Percentiles rank a stretch among this genome's conserved stretches.
These are phyloP conservation scores for Dactylellina drechsleri DNA, from an alignment of 2,329 filamentous ascomycete genomes.

Conservation along the genomic window DNA sequence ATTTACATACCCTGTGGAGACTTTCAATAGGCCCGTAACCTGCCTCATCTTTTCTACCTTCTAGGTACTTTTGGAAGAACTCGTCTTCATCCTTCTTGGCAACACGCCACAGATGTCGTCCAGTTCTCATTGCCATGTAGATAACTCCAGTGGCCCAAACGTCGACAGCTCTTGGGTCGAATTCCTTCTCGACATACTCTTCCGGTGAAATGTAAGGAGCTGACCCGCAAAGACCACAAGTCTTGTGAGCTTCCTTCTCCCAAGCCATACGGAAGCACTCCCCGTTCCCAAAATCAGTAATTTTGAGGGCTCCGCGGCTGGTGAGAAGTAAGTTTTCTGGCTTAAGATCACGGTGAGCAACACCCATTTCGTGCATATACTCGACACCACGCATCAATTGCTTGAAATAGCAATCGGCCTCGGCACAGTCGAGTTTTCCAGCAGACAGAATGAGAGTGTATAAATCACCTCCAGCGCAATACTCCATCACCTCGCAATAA, in stretches of 20 bases:
- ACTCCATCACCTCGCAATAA: conserved; percentile 99
- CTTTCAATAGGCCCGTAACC: conserved; percentile 97
- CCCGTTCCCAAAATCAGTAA: conserved; percentile 98
- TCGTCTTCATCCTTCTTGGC: conserved; percentile 97
- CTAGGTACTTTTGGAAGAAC: conserved; percentile 93
- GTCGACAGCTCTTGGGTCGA: conserved; percentile 96
- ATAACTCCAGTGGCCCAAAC: conserved; percentile 99
- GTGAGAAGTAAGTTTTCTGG: conserved; percentile 96
- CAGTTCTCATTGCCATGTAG: conserved; percentile 99
- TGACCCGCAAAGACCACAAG: conserved; percentile 92
- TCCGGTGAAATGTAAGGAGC: conserved; percentile 97
- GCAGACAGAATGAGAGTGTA: conserved; percentile 92
- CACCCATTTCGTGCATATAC: conserved; percentile 99
- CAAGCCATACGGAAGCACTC: conserved; percentile 99
- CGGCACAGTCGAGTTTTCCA: conserved; percentile 87
- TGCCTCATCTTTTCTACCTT: conserved; percentile 91
- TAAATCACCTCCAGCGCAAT: conserved; percentile 93
- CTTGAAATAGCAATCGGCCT: conserved; percentile 98
- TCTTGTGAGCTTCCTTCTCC: conserved; percentile 99
- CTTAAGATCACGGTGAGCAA: conserved; percentile 95
- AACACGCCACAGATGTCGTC: conserved; percentile 94
- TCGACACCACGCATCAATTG: conserved; percentile 99
- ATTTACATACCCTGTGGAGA: conserved; percentile 81
- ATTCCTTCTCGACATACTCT: conserved; percentile 94
- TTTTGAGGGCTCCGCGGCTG: conserved; percentile 90